Conservation (phyloP, 805 yeast species). For the Candida anglica region DNA sequence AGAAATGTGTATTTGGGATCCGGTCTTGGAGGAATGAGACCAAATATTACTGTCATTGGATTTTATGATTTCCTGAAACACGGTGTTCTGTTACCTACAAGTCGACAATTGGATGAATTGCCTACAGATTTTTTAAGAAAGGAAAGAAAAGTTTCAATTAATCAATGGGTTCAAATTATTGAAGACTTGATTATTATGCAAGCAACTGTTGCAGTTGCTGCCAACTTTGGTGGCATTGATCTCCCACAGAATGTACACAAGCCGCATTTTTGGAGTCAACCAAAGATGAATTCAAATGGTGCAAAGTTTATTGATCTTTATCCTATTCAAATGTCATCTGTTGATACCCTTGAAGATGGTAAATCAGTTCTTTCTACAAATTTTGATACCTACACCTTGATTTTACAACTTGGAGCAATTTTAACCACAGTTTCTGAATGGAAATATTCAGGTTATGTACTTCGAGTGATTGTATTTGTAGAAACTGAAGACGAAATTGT, state of each 20-base stretch:
- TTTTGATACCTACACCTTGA: slow-evolving; percentile 92
- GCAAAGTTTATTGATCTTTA: slow-evolving; percentile 75
- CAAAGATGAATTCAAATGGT: slow-evolving; percentile 4
- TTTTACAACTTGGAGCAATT: slow-evolving; percentile 90
- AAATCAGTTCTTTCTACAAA: slow-evolving; percentile 76
- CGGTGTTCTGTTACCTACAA: slow-evolving; percentile 27
- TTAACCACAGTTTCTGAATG: slow-evolving; percentile 90
- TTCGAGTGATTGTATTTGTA: slow-evolving; percentile 87
- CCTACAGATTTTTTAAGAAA: slow-evolving; percentile 80
- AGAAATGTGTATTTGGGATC: slow-evolving; percentile 88
- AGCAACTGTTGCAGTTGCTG: slow-evolving; percentile 90
- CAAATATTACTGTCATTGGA: slow-evolving; percentile 90
- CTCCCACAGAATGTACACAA: slow-evolving; percentile 51
- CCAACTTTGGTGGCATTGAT: slow-evolving; percentile 67
- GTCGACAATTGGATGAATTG: slow-evolving; percentile 23
- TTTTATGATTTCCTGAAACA: slow-evolving; percentile 64
- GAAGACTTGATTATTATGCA: slow-evolving; percentile 88
- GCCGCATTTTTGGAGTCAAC: slow-evolving; percentile 11
- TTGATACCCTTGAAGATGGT: slow-evolving; percentile 62
- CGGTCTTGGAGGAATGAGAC: slow-evolving; percentile 98
- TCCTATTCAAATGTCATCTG: slow-evolving; percentile 96
- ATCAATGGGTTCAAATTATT: slow-evolving; percentile 87
- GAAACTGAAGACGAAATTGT: slow-evolving; percentile 67
- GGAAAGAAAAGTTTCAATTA: slow-evolving; percentile 64
- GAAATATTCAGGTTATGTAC: slow-evolving; percentile 62